Base-by-base conservation (phyloP, 371 early-diverging fungal genomes). In the Mortierella sp. region DNA sequence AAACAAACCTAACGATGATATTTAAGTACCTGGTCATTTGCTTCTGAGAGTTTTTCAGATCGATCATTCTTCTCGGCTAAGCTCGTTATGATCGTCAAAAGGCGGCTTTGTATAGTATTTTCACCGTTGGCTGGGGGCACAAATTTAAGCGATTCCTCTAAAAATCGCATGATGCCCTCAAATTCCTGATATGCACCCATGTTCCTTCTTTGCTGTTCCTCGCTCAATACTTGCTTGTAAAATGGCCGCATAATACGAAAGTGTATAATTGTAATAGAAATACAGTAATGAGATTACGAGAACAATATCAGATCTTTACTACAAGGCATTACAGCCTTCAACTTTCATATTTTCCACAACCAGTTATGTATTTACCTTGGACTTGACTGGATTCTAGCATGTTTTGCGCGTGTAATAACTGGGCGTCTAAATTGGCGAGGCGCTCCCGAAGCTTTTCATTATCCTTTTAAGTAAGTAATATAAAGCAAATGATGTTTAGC, bases 71-170 rank as follows among this genome's bases (percentile, higher is more conserved):
- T 64, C 26, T 57, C 45, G 4, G 7, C 28, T n/a, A 74, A 8
- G 32, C 42, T 17, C 12, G n/a, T 23, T 9, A 74, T 29, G 34
- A 74, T 54, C 3, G 64, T 68, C 19, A 28, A 17, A 2, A 74
- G 42, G 3, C 69, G 63, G 3, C 37, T 37, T 9, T 49, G 53
- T 2, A 74, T 54, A 3, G 63, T 23, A 35, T 32, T n/a, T 1
- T 32, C 60, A 4, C 64, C 59, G 35, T 40, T 32, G 3, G 42
- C 15, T 23, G 63, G 47, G 5, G 35, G 35, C 5, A 70, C 53
- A 19, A 66, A 70, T 2, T 23, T n/a, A 0, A 75, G 62, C 10
- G 53, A 55, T 4, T 17, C 34, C 29, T 66, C 70, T 54, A 75
- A 9, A 15, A 62, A 66, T 19, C 55, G 31, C 12, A 75, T 65